Evolutionary conservation across 345 rosid species (phyloP).

Genomic region (Salix viminalis): DNA sequence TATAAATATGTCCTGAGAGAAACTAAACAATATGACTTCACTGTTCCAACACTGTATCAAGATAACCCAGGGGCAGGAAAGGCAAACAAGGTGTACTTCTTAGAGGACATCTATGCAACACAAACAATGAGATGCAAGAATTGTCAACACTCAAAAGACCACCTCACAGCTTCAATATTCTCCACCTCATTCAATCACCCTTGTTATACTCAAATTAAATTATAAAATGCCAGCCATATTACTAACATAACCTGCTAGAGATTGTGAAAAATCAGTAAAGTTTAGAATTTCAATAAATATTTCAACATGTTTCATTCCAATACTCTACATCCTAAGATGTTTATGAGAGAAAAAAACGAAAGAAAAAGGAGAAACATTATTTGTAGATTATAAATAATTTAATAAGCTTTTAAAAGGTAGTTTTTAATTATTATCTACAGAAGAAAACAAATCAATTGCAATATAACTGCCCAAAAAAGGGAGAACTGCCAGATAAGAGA

Average conservation of each 20-base stretch:
- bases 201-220: background rate
- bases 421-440: background rate
- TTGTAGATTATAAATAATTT: background rate
- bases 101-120: background rate
- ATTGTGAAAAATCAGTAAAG: background rate
- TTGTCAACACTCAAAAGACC: background rate
- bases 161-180: background rate
- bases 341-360: background rate
- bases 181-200: background rate
- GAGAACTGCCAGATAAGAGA: background rate
- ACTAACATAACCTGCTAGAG: background rate
- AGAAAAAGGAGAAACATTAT: background rate
- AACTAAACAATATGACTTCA: slow-evolving; percentile 2
- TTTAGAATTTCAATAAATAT: background rate
- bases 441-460: background rate
- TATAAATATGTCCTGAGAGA: background rate
- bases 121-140: background rate
- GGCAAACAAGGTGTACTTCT: background rate
- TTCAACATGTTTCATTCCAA: background rate
- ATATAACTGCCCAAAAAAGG: background rate
- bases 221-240: background rate
- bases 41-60: background rate
- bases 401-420: background rate
- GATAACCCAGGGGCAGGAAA: background rate
- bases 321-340: background rate